Percentiles rank a stretch among this genome's conserved stretches.
Evolutionary conservation across 306 rosid species (phyloP).

Genomic region (Vigna radiata): DNA sequence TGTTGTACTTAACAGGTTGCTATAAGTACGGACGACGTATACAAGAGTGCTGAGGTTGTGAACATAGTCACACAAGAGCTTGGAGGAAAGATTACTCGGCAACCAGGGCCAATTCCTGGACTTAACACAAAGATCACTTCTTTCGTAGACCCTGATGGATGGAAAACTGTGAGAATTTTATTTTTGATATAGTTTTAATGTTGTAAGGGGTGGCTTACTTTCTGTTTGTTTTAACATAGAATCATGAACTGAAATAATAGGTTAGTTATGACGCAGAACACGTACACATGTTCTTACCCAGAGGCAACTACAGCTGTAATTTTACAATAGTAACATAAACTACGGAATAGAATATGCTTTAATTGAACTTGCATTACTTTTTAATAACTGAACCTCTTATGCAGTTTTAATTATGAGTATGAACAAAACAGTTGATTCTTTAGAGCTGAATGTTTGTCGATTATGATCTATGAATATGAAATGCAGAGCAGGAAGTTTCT

Average conservation of each 20-base stretch:
- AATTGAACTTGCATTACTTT: slow-evolving; percentile 27
- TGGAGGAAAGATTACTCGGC: slow-evolving; percentile 94
- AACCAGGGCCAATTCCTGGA: slow-evolving; percentile 90
- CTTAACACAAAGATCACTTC: slow-evolving; percentile 84
- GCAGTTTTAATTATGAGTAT: neutral
- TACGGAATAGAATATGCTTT: slow-evolving; percentile 1
- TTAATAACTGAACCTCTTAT: neutral
- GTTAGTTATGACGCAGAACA: neutral
- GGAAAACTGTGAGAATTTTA: slow-evolving; percentile 86
- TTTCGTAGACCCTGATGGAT: slow-evolving; percentile 96
- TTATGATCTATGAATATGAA: neutral
- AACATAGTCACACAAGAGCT: slow-evolving; percentile 74
- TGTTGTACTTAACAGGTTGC: slow-evolving; percentile 66
- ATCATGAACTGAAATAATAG: slow-evolving; percentile 3
- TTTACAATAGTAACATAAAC: neutral
- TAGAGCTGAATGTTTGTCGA: neutral
- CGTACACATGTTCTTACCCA: neutral
- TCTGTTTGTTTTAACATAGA: neutral
- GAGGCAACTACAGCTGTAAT: neutral
- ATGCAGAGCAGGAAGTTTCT: slow-evolving; percentile 18
- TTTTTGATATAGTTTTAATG: neutral
- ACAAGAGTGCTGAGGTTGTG: slow-evolving; percentile 90
- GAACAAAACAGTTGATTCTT: neutral
- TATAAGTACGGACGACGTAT: slow-evolving; percentile 91
- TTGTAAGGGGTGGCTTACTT: neutral